These are phyloP conservation scores for Melaleuca quinquenervia DNA, from an alignment of 345 rosid species.

Conservation along the genomic window DNA sequence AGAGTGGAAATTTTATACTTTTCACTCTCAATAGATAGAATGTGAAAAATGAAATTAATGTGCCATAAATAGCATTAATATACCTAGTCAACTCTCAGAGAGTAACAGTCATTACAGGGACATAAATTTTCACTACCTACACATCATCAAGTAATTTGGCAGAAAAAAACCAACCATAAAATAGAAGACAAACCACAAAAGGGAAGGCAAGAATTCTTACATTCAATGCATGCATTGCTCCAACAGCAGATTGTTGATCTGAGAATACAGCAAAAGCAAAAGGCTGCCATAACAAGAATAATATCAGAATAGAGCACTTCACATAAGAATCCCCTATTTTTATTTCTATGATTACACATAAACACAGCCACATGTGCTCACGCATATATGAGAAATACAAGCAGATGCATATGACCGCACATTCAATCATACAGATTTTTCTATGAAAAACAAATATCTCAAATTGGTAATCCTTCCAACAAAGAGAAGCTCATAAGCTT, in stretches of 20 bases:
- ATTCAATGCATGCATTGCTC: slow-evolving; percentile 70
- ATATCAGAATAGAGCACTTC: slow-evolving; percentile 3
- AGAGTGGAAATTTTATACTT: background rate
- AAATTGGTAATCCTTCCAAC: background rate
- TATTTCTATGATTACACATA: background rate
- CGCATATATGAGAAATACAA: background rate
- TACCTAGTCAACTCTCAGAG: background rate
- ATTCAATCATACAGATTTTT: background rate
- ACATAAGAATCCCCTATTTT: background rate
- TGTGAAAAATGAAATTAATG: background rate
- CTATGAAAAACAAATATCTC: background rate
- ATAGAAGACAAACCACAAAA: background rate
- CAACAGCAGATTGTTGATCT: slow-evolving; percentile 65
- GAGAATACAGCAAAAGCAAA: slow-evolving; percentile 78
- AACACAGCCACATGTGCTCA: background rate
- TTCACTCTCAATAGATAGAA: background rate
- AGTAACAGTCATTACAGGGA: background rate
- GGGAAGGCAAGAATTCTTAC: slow-evolving; percentile 25
- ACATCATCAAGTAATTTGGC: background rate
- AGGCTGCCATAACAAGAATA: slow-evolving; percentile 32
- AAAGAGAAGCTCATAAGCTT: background rate
- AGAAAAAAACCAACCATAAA: background rate
- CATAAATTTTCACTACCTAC: background rate
- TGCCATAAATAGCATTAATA: background rate
- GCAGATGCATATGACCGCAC: background rate